phyloP scores from a whole-genome alignment of 345 rosid species.

The Populus ilicifolia region DNA sequence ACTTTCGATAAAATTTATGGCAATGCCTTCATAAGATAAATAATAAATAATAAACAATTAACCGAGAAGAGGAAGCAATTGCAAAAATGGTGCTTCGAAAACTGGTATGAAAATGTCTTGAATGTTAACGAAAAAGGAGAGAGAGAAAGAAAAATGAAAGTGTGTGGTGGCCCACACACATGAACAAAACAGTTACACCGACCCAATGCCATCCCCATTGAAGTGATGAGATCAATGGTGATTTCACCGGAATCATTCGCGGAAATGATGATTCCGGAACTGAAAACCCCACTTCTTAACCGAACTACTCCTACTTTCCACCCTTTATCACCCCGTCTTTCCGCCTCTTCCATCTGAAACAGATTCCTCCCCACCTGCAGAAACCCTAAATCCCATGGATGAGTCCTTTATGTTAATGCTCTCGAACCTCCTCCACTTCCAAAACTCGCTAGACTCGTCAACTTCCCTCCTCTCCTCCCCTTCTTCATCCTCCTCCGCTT shows the following conservation, averaged over 20 bases:
- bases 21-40: too few relatives aligned
- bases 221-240: neutral
- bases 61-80: too few relatives aligned
- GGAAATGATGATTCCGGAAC: neutral
- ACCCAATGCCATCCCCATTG: neutral
- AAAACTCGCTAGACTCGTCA: slow-evolving; percentile 75
- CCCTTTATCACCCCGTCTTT: neutral
- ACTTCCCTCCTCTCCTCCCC: slow-evolving; percentile 44
- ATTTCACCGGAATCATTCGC: neutral
- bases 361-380: neutral
- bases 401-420: slow-evolving; percentile 80
- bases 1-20: too few relatives aligned
- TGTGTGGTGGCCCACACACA: neutral
- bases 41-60: too few relatives aligned
- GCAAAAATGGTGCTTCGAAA: too few relatives aligned
- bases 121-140: too few relatives aligned
- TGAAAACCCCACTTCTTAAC: neutral
- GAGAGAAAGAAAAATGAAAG: too few relatives aligned
- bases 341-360: neutral
- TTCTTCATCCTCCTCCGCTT: too few relatives aligned
- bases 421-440: slow-evolving; percentile 89
- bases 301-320: neutral
- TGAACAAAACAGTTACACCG: neutral
- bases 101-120: too few relatives aligned
- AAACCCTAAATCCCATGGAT: slow-evolving; percentile 58